Base-by-base conservation (phyloP, 345 rosid genomes). In the Gossypioides kirkii region DNA sequence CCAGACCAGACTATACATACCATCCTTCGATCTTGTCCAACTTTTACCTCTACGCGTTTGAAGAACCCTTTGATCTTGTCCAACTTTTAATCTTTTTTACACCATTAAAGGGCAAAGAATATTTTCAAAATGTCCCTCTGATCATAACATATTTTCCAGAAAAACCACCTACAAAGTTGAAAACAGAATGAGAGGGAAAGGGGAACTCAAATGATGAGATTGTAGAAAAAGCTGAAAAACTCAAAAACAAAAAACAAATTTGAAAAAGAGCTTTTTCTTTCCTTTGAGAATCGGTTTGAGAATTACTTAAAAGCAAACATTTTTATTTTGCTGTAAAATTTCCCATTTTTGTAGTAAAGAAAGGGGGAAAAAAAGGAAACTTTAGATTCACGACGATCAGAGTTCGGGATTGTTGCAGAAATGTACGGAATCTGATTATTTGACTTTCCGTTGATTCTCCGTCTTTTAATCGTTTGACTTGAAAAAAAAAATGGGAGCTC, bases 401-500 rank as follows among this genome's bases (percentile, higher is more conserved):
- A 66, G n/a, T 10, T 54, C 0, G 32, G 73, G 32, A 32, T 36
- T 69, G 47, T 38, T n/a, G 61, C 73, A 36, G 73, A 64, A 25
- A 75, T 76, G 77, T 20, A 14, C 75, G 6, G 50, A 62, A 53
- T 76, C 73, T 70, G 78, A 73, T 70, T 46, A 11, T 70, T 32
- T 56, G 53, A 41, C 17, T 12, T 36, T 2, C 12, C 12, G 6
- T 18, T 28, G n/a, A 1, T 6, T 49, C 11, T 20, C 16, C 73
- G 20, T 76, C 61, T 26, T 69, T 45, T 10, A 64, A 73, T 70
- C 49, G 17, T 63, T 42, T 63, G n/a, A 47, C 20, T 47, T 25
- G 38, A 59, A 7, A 2, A 22, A 79, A 53, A 53, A 53, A 81
- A 87, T 90, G 95, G 95, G 92, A 76, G 88, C 77, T 76, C 81